Base-by-base conservation (phyloP, 164 flowering plant species). In the Vitis rotundifolia region DNA sequence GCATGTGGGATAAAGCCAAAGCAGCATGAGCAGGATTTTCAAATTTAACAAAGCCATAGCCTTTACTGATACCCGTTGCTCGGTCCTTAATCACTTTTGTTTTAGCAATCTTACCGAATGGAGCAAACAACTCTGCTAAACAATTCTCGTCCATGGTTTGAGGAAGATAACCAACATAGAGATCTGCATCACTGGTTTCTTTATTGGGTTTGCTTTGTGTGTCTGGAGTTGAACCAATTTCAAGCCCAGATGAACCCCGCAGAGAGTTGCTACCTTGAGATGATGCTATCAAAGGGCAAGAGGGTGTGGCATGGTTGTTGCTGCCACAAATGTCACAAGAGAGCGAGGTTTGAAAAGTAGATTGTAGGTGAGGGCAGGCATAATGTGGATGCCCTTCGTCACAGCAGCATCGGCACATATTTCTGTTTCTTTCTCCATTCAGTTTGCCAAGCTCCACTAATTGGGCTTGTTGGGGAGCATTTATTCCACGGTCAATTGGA, bases 41-140 rank as follows among this genome's bases (percentile, higher is more conserved):
- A 66, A 72, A 87, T 58, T 61, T 76, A 7, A 86, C 84, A 76
- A 86, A 82, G 16, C 86, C 89, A 71, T 80, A 82, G 28, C 83
- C 84, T 73, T 79, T 84, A 68, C 80, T 74, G 47, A 64, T 44
- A 49, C 89, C 86, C 12, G 79, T 77, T 14, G 11, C 55, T 12
- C 66, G 59, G 58, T 84, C 84, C 72, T 62, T 86, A 13, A 83
- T 72, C 22, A 86, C 80, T 55, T 71, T 80, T 10, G 75, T 78
- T 44, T 61, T 68, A 13, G 26, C 13, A 3, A 83, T 54, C 68
- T 50, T 67, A 18, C 89, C 89, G 68, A 76, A 86, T 22, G 84
- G 82, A 75, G 73, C 75, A 63, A 86, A 86, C 56, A 84, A 64
- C 55, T 68, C 71, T 12, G 22, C 70, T 63, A 86, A 69, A 29